Evolutionary conservation across 495 filamentous ascomycete species (phyloP).

Genomic region (Venustampulla echinocandica): DNA sequence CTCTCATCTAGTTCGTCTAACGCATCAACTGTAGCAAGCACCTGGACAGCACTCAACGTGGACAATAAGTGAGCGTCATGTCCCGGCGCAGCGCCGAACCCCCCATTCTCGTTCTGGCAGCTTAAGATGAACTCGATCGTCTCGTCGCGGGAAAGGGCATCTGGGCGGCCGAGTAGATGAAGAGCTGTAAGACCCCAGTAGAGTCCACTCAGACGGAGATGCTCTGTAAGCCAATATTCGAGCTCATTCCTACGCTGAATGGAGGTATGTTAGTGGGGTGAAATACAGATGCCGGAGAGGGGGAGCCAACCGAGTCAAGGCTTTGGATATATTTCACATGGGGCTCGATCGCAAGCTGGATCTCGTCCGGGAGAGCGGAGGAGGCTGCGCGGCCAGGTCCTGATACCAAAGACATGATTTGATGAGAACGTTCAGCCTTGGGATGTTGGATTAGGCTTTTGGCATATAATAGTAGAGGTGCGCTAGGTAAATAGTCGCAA

Average conservation of each 20-base stretch:
- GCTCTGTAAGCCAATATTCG: slow-evolving; percentile 95
- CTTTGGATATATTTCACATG: slow-evolving; percentile 93
- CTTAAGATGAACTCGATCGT: slow-evolving; percentile 87
- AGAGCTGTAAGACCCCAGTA: slow-evolving; percentile 94
- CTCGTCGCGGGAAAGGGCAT: slow-evolving; percentile 70
- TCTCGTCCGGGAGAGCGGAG: slow-evolving; percentile 35
- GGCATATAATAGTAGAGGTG: no score
- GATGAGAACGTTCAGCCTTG: not conserved
- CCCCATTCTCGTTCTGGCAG: slow-evolving; percentile 78
- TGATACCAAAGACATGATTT: slow-evolving; percentile 22
- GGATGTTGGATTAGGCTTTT: not conserved
- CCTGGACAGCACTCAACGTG: slow-evolving; percentile 87
- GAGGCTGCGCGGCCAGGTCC: slow-evolving; percentile 18
- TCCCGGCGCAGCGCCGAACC: slow-evolving; percentile 86
- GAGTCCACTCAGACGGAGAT: slow-evolving; percentile 85
- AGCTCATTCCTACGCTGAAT: slow-evolving; percentile 77
- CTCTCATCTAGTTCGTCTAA: slow-evolving; percentile 69
- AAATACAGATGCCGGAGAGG: not conserved
- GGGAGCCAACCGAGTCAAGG: slow-evolving; percentile 65
- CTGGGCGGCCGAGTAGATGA: slow-evolving; percentile 70
- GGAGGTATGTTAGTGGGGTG: slow-evolving; percentile 8
- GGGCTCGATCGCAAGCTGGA: slow-evolving; percentile 57
- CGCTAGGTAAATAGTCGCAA: no score
- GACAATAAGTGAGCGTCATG: slow-evolving; percentile 95
- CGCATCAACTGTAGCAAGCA: slow-evolving; percentile 75